Conservation (phyloP, 2,329 filamentous ascomycete species). For the Penicillium sp. region DNA sequence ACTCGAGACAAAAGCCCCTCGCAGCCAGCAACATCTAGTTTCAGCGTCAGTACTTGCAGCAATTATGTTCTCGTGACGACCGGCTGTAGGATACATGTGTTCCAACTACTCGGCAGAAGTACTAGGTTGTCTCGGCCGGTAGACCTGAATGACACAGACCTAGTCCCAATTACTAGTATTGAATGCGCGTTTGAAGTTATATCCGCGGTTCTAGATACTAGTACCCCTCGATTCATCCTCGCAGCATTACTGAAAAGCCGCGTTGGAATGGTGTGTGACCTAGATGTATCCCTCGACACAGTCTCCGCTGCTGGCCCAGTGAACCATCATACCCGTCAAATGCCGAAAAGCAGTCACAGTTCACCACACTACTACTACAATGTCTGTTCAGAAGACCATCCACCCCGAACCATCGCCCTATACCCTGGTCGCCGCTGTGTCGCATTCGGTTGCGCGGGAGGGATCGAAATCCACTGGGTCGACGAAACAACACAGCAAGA, state of each 20-base stretch:
- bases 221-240: constrained; percentile 58
- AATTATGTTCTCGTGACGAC: constrained; percentile 61
- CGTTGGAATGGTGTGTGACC: constrained; percentile 64
- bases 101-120: constrained; percentile 45
- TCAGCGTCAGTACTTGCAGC: constrained; percentile 62
- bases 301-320: constrained; percentile 15
- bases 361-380: constrained; percentile 53
- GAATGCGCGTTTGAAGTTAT: constrained; percentile 62
- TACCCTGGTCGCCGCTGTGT: constrained; percentile 68
- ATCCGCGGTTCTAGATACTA: constrained; percentile 67
- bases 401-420: constrained; percentile 67
- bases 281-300: constrained; percentile 34
- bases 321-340: constrained; percentile 23
- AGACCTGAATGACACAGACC: constrained; percentile 31
- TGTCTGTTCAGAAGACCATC: constrained; percentile 65
- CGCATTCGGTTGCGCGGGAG: constrained; percentile 66
- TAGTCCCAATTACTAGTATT: constrained; percentile 57
- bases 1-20: constrained; percentile 18
- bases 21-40: constrained; percentile 40
- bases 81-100: constrained; percentile 61
- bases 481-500: constrained; percentile 50
- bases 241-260: constrained; percentile 65
- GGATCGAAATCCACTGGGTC: constrained; percentile 68
- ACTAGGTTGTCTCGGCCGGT: constrained; percentile 26
- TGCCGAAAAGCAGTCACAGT: constrained; percentile 33